Evolutionary conservation across 305 asterid species (phyloP).

Genomic region (Solanum chacoense): DNA sequence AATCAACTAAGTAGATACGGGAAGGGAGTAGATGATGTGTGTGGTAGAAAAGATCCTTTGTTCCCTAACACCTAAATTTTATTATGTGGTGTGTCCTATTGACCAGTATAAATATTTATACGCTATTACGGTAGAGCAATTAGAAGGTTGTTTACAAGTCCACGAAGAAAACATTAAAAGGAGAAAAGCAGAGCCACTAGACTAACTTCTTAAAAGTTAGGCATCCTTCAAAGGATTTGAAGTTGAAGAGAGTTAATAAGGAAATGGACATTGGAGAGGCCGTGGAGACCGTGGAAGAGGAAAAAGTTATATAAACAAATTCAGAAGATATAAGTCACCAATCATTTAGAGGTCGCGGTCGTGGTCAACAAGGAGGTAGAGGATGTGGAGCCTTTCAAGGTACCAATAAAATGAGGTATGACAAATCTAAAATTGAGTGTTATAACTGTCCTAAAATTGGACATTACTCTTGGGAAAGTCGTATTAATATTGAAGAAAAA

Average conservation of each 20-base stretch:
- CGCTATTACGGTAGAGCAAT: not conserved
- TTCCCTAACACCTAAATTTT: not conserved
- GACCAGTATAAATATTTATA: not conserved
- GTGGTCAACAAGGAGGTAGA: not conserved
- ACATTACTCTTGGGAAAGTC: not conserved
- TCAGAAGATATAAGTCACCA: not conserved
- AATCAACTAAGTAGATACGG: not conserved
- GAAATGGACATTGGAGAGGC: not conserved
- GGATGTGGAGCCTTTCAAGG: not conserved
- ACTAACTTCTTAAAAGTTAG: not conserved
- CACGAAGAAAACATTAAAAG: not conserved
- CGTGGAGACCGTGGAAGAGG: not conserved
- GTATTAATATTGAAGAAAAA: not conserved
- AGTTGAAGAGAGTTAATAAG: not conserved
- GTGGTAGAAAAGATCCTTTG: not conserved
- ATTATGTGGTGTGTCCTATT: not conserved
- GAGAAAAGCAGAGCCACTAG: not conserved
- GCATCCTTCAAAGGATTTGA: not conserved
- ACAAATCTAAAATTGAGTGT: not conserved
- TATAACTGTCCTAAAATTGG: not conserved
- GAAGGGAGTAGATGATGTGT: not conserved
- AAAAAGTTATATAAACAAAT: no score
- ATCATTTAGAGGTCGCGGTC: not conserved
- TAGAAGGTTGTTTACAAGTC: not conserved
- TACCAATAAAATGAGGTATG: not conserved